Percentiles rank a stretch among this genome's conserved stretches.
Evolutionary conservation across 1,284 basidiomycete genomes (phyloP).

Genomic region (Porodaedalea pini): DNA sequence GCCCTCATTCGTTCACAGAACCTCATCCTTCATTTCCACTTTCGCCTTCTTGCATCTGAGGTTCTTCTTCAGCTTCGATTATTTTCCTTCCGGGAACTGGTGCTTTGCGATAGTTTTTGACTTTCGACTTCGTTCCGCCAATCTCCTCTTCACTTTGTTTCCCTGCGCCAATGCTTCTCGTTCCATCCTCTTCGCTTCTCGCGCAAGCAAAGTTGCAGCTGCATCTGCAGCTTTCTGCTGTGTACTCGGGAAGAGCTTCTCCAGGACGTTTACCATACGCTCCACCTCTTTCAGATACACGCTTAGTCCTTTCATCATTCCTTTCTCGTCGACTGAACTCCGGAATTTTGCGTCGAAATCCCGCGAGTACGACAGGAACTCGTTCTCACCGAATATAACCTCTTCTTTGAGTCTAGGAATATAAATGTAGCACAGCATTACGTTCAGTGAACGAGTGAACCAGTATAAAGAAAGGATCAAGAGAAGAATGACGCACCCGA

Average conservation of each 20-base stretch:
- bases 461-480: background rate
- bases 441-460: no score
- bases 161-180: background rate
- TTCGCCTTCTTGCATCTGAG: no score
- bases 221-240: background rate
- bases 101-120: no score
- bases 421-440: background rate
- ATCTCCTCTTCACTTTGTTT: no score
- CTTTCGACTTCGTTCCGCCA: no score
- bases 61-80: no score
- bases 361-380: slow-evolving; percentile 8
- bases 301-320: background rate
- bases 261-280: background rate
- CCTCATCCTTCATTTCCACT: no score
- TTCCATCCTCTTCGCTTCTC: background rate
- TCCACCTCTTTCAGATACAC: slow-evolving; percentile 8
- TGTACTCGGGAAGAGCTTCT: slow-evolving; percentile 3
- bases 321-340: background rate
- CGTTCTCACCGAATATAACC: slow-evolving; percentile 10
- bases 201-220: no score
- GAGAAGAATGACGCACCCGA: slow-evolving; percentile 8
- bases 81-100: no score
- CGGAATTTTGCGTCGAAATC: slow-evolving; percentile 9
- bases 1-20: no score
- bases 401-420: slow-evolving; percentile 1